Evolutionary conservation across 2,329 filamentous ascomycete species (phyloP), one percentile per base, ranked within the genome.

Genomic region (Colletotrichum sp.): DNA sequence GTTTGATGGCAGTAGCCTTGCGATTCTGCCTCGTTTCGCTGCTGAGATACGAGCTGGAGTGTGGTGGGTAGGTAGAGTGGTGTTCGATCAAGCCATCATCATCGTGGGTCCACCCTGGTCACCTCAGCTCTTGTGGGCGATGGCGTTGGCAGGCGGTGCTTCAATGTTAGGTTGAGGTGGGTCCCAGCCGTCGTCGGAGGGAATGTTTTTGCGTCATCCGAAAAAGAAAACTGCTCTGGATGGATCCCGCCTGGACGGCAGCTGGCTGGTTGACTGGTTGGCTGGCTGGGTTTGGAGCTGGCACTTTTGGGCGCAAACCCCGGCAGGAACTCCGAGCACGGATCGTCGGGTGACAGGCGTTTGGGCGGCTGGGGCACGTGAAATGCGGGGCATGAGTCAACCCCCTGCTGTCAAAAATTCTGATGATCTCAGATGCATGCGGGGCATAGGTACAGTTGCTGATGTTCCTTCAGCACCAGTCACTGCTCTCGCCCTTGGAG

Each of bases 341-440:
- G 64, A 76, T 65, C 74, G 24, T 32, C 16, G 15, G 15, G 30
- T 75, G 62, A 39, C 39, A 16, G 15, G 15, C 8, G 71, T 16
- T 36, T 13, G 4, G n/a, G 24, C 24, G 10, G n/a, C 48, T 28
- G 30, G 63, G 30, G 60, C 75, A 76, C 75, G 75, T 76, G 75
- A 75, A 76, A 76, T 67, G 75, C 67, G 75, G 75, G 75, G 75
- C 72, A 75, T 44, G 36, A 75, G 60, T 66, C 60, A 75, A 71
- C 62, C 71, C 71, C 71, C 52, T 76, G 75, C 66, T 62, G 65
- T 64, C 72, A 75, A 75, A 76, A 75, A 36, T 63, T 76, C 72
- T 71, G 71, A 76, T 76, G 75, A 76, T 76, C 75, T 76, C 66
- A 75, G 75, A 71, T 71, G 72, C 60, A 76, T 76, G 75, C 75